Evolutionary conservation across 108 stramenopile genomes (phyloP).

Genomic region (Cyclotella baltica): DNA sequence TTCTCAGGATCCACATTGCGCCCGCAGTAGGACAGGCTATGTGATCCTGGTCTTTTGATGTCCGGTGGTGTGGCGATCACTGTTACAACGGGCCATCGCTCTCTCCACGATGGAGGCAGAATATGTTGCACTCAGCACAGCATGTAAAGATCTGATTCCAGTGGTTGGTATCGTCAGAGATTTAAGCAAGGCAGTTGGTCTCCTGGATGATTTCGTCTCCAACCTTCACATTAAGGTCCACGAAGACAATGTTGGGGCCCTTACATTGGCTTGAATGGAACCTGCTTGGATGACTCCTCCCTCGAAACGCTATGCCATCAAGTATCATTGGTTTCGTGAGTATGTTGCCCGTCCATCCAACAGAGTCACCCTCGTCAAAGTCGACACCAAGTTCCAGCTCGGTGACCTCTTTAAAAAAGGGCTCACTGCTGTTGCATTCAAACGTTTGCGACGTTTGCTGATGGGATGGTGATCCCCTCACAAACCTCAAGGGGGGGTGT

Average conservation of each 20-base stretch:
- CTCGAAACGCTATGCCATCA: not conserved
- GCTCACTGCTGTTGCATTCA: not conserved
- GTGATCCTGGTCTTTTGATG: too few relatives aligned
- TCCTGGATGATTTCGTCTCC: not conserved
- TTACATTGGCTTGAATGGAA: too few relatives aligned
- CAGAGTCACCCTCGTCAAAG: not conserved
- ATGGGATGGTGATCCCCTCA: too few relatives aligned
- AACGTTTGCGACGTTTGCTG: too few relatives aligned
- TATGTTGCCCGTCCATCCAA: not conserved
- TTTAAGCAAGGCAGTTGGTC: not conserved
- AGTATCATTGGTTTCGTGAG: too few relatives aligned
- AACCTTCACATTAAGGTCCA: constrained; percentile 1
- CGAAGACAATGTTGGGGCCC: not conserved
- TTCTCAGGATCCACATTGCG: constrained; percentile 25
- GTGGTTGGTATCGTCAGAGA: not conserved
- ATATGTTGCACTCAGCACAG: too few relatives aligned
- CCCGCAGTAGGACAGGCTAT: constrained; percentile 33
- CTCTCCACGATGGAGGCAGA: too few relatives aligned
- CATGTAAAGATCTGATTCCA: too few relatives aligned
- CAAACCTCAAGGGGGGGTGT: too few relatives aligned
- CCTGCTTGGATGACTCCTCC: constrained; percentile 7
- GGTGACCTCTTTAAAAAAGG: constrained; percentile 15
- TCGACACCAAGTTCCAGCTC: constrained; percentile 6
- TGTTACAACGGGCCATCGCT: not conserved
- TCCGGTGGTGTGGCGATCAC: not conserved